A percentile compares a stretch with the other conserved stretches of the same genome.
phyloP scores from a whole-genome alignment of 371 early-diverging fungal genomes.

The Lichtheimia hyalospora region DNA sequence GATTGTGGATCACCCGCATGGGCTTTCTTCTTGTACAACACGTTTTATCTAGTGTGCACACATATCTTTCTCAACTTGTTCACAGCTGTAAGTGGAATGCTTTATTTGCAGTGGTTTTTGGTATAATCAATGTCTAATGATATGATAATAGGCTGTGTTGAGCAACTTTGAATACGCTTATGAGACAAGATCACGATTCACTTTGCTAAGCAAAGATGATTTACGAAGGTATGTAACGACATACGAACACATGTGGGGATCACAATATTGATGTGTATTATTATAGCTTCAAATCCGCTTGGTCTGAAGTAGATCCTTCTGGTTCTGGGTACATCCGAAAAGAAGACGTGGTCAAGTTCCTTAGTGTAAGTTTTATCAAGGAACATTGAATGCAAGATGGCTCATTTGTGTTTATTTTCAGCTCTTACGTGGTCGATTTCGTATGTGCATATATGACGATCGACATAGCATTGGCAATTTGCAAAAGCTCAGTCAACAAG shows the following conservation, averaged over 20 bases:
- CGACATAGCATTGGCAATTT: slow-evolving; percentile 28
- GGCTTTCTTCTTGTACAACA: slow-evolving; percentile 54
- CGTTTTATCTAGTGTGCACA: slow-evolving; percentile 59
- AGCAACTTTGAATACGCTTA: slow-evolving; percentile 64
- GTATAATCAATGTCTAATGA: neutral
- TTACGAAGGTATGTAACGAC: slow-evolving; percentile 41
- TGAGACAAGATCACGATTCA: slow-evolving; percentile 55
- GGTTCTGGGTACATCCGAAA: slow-evolving; percentile 57
- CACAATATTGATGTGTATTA: neutral
- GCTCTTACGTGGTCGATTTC: slow-evolving; percentile 45
- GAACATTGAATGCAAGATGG: neutral
- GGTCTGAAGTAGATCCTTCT: slow-evolving; percentile 57
- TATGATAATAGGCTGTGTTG: slow-evolving; percentile 41
- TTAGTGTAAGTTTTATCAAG: slow-evolving; percentile 18
- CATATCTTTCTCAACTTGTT: slow-evolving; percentile 63
- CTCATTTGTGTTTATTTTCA: neutral
- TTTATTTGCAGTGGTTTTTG: neutral
- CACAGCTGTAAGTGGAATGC: slow-evolving; percentile 53
- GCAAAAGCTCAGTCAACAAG: slow-evolving; percentile 20
- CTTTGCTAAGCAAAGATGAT: slow-evolving; percentile 54
- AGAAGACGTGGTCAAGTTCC: slow-evolving; percentile 44
- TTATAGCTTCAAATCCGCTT: slow-evolving; percentile 52
- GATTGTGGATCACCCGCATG: slow-evolving; percentile 58
- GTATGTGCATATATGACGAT: slow-evolving; percentile 48
- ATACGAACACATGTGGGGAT: neutral